Percentiles rank a stretch among this genome's conserved stretches.
phyloP scores from a whole-genome alignment of 2,329 filamentous ascomycete genomes.

The Trichoderma aggressivum region DNA sequence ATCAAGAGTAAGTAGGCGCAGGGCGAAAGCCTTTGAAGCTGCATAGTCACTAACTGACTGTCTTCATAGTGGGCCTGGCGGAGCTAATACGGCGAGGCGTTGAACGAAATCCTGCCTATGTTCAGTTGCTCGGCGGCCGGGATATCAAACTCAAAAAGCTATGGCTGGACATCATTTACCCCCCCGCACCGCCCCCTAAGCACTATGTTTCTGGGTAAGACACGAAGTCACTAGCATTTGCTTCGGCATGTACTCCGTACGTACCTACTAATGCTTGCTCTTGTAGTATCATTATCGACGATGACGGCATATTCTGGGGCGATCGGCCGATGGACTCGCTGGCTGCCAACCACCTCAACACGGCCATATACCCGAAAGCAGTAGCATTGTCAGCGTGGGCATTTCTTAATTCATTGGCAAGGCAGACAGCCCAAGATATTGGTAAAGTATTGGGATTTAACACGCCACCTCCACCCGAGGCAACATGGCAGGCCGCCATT shows the following conservation, averaged over 20 bases:
- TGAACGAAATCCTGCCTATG: constrained; percentile 38
- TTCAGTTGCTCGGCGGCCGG: constrained; percentile 45
- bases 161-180: constrained; percentile 63
- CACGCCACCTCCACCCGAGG: constrained; percentile 26
- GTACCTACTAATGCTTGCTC: constrained; percentile 23
- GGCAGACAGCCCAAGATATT: constrained; percentile 43
- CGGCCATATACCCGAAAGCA: constrained; percentile 53
- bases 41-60: constrained; percentile 20
- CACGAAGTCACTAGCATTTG: not conserved
- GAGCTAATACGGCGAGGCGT: constrained; percentile 38
- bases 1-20: constrained; percentile 43
- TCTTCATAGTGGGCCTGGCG: constrained; percentile 29
- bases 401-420: constrained; percentile 47
- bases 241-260: no score
- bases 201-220: constrained; percentile 58
- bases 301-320: constrained; percentile 47
- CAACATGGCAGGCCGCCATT: constrained; percentile 33
- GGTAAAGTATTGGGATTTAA: constrained; percentile 45
- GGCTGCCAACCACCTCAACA: constrained; percentile 43
- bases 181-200: constrained; percentile 54
- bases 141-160: constrained; percentile 47
- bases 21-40: not conserved
- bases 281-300: constrained; percentile 47
- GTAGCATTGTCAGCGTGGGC: constrained; percentile 50
- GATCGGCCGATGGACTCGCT: constrained; percentile 47